Conservation (phyloP, 805 yeast genomes). For the Phaffomyces antillensis region DNA sequence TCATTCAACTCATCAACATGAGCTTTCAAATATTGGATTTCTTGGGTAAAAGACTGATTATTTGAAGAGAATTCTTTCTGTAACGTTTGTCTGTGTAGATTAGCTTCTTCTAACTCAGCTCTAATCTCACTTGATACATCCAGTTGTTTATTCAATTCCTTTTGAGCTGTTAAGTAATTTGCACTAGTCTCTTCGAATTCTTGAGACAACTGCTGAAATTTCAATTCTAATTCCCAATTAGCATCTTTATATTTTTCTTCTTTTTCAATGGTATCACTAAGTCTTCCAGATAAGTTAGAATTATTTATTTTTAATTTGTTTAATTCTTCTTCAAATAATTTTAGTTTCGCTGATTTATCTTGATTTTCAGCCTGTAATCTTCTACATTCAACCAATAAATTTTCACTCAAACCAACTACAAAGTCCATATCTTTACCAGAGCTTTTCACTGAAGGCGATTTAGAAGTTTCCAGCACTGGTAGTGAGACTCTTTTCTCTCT, state of each 20-base stretch:
- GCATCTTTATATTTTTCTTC: slow-evolving; percentile 50
- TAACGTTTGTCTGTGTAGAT: slow-evolving; percentile 32
- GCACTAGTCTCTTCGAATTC: slow-evolving; percentile 34
- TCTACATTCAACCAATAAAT: slow-evolving; percentile 62
- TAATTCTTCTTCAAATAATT: slow-evolving; percentile 36
- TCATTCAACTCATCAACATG: slow-evolving; percentile 57
- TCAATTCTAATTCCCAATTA: slow-evolving; percentile 59
- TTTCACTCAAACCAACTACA: slow-evolving; percentile 69
- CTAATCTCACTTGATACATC: slow-evolving; percentile 31
- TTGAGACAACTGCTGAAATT: slow-evolving; percentile 30
- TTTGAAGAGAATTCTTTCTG: slow-evolving; percentile 32
- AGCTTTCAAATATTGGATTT: slow-evolving; percentile 40
- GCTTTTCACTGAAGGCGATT: slow-evolving; percentile 16
- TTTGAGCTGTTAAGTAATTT: slow-evolving; percentile 31
- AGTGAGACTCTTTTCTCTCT: slow-evolving; percentile 22
- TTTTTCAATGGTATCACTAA: slow-evolving; percentile 21
- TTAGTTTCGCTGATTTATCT: slow-evolving; percentile 35
- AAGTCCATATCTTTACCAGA: slow-evolving; percentile 61
- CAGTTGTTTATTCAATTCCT: slow-evolving; percentile 33
- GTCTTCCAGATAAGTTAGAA: slow-evolving; percentile 15
- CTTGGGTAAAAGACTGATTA: slow-evolving; percentile 31
- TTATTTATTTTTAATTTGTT: slow-evolving; percentile 22
- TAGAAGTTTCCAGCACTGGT: slow-evolving; percentile 19
- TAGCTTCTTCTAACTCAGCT: slow-evolving; percentile 43
- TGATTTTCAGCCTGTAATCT: slow-evolving; percentile 60